phyloP scores from a whole-genome alignment of 225 moss, liverwort and hornwort species.

The Physcomitrium patens region DNA sequence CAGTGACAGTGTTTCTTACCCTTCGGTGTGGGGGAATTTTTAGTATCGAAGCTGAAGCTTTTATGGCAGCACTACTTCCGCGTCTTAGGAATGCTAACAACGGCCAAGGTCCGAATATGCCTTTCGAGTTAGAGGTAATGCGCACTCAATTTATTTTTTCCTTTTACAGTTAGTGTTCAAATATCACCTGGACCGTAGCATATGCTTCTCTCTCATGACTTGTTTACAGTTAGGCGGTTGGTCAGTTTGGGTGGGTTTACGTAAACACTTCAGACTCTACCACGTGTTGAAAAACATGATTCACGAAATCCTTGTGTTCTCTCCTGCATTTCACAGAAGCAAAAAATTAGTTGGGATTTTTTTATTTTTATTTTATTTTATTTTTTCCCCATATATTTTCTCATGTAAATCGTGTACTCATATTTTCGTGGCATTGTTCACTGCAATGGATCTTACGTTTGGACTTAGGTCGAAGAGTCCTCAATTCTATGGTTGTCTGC shows the following conservation, averaged over 20 bases:
- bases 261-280: neutral
- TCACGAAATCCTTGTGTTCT: neutral
- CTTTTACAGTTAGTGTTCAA: neutral
- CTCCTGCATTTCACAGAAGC: too few relatives aligned
- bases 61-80: conserved; percentile 69
- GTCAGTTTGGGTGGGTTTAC: conserved; percentile 2
- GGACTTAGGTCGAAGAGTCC: conserved; percentile 17
- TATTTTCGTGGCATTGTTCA: neutral
- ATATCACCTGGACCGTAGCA: neutral
- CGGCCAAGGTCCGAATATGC: conserved; percentile 58
- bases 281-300: conserved; percentile 4
- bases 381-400: too few relatives aligned
- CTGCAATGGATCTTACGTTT: conserved; percentile 3
- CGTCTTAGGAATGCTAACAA: conserved; percentile 65
- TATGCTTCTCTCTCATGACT: conserved; percentile 1
- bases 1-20: conserved; percentile 1
- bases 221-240: neutral
- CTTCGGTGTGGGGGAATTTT: conserved; percentile 13
- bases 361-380: too few relatives aligned
- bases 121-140: conserved; percentile 94
- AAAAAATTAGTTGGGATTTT: too few relatives aligned
- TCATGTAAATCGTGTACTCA: neutral
- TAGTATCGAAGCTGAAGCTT: conserved; percentile 81
- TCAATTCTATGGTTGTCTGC: conserved; percentile 35
- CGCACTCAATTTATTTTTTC: conserved; percentile 2